Evolutionary conservation across 2,329 filamentous ascomycete species (phyloP).

Genomic region (Volutella citrinella): DNA sequence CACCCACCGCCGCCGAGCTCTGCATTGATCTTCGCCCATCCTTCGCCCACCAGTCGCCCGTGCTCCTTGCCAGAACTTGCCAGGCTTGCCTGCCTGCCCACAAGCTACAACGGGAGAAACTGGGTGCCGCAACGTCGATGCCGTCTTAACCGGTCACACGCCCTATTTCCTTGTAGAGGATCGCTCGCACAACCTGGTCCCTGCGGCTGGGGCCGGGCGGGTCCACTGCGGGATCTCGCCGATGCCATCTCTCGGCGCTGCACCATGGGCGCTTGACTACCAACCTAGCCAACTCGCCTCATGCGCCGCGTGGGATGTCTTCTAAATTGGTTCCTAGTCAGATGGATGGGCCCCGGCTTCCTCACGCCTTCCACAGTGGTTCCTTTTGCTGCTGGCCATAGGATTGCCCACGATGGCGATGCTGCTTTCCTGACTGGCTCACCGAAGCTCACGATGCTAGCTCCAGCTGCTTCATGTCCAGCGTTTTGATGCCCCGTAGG

Average conservation of each 20-base stretch:
- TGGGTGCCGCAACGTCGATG: no score
- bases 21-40: no score
- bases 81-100: no score
- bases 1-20: not conserved
- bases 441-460: slow-evolving; percentile 12
- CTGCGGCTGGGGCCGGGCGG: not conserved
- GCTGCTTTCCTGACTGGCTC: slow-evolving; percentile 20
- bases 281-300: slow-evolving; percentile 1
- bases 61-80: no score
- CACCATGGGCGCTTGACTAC: slow-evolving; percentile 1
- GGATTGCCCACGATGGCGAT: slow-evolving; percentile 26
- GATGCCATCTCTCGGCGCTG: slow-evolving; percentile 24
- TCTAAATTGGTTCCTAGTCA: no score
- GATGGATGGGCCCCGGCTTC: no score
- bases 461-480: slow-evolving; percentile 12
- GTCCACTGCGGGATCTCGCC: no score
- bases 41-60: no score
- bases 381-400: slow-evolving; percentile 23
- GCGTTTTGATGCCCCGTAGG: slow-evolving; percentile 12
- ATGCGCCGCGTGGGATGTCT: not conserved
- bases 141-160: slow-evolving; percentile 23
- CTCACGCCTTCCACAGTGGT: no score
- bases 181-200: not conserved
- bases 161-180: slow-evolving; percentile 8
- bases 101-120: no score